Evolutionary conservation across 805 yeast species (phyloP), one percentile per base, ranked within the genome.

Genomic region (Babjeviella inositovora): DNA sequence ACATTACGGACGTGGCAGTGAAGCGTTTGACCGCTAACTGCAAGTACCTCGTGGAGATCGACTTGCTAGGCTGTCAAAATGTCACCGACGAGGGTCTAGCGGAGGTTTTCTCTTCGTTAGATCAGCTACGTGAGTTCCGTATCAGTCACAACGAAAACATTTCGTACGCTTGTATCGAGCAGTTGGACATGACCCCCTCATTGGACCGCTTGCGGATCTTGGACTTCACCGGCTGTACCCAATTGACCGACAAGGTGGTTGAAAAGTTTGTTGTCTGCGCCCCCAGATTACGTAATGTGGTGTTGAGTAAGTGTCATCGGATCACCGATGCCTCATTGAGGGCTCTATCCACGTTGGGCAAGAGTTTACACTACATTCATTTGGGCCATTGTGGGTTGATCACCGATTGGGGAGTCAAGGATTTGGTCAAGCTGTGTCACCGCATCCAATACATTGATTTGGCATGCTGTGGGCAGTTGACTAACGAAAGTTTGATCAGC

Each of bases 321-420:
- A 69, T 87, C 14, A 81, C 96, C 1, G 96, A 87, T 52, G 62
- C 71, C 2, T 70, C 92, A 3, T 51, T 87, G 19, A 56, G 70
- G 24, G 68, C 80, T 10, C 56, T 90, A 31, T 63, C 92, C 5
- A 60, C 58, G 15, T 56, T 90, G 28, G 93, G 87, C 4, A 66
- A 76, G 38, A 72, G 73, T 34, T 56, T 87, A 34, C 95, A 84
- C 39, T 82, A 84, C 36, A 62, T 90, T 23, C 97, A 90, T 50
- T 61, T 87, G 30, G 97, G 97, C 10, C 97, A 87, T 51, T 90
- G 98, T 53, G 64, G 71, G 21, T 69, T 76, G 39, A 77, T 87
- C 27, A 87, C 96, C 2, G 97, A 87, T 50, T 64, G 59, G 30
- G 96, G 96, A 11, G 90, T 90, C 10, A 62, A 68, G 14, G 58